phyloP scores from a whole-genome alignment of 805 yeast species.

The Lachancea cidri region DNA sequence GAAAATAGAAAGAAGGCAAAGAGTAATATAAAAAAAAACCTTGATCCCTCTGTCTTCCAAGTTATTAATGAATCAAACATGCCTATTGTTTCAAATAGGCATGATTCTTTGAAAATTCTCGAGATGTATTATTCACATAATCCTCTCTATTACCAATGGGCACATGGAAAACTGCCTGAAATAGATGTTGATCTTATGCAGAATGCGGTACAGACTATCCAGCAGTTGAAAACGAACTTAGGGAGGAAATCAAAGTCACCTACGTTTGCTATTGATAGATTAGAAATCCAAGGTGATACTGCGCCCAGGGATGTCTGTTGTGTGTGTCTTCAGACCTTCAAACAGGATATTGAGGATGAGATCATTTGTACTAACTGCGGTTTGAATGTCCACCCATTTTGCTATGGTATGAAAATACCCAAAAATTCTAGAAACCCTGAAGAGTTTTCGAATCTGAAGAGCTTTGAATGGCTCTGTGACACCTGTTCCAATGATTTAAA shows the following conservation, averaged over 20 bases:
- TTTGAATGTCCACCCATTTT: conserved; percentile 59
- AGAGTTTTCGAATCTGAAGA: background rate
- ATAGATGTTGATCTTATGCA: background rate
- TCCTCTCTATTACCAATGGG: conserved; percentile 7
- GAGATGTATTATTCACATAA: conserved; percentile 4
- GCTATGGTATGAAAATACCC: conserved; percentile 50
- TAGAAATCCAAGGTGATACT: background rate
- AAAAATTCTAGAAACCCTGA: conserved; percentile 7
- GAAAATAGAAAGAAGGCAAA: background rate
- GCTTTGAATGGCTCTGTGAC: conserved; percentile 68
- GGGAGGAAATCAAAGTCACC: conserved; percentile 6
- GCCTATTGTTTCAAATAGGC: background rate
- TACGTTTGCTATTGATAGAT: background rate
- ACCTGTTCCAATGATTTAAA: conserved; percentile 65
- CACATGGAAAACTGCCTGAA: conserved; percentile 5
- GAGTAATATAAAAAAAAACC: background rate
- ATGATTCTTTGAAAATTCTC: background rate
- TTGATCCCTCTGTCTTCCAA: background rate
- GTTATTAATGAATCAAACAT: conserved; percentile 4
- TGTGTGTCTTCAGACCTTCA: conserved; percentile 43
- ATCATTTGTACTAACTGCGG: conserved; percentile 60
- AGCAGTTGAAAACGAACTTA: conserved; percentile 1
- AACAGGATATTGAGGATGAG: conserved; percentile 22
- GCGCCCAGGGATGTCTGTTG: conserved; percentile 41
- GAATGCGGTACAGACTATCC: background rate